Conservation (phyloP, 768 basidiomycete species). For the Tricholoma matsutake region DNA sequence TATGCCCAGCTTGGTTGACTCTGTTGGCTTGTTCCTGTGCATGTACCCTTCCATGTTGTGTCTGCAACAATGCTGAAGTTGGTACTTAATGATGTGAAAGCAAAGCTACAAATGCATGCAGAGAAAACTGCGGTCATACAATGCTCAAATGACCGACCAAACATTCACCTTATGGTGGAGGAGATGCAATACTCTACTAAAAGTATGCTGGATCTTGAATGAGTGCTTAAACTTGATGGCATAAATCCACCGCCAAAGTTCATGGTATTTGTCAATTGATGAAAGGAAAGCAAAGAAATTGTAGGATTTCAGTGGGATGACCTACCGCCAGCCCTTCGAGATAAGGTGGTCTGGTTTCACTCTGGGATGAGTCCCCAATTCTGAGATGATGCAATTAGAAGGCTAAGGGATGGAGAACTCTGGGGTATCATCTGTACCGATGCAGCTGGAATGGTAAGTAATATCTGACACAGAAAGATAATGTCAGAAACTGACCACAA, state of each 20-base stretch:
- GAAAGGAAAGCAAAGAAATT: not conserved
- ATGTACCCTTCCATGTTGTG: slow-evolving; percentile 15
- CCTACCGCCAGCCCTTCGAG: not conserved
- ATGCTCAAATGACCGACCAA: not conserved
- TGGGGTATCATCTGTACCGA: not conserved
- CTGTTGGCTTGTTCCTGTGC: slow-evolving; percentile 1
- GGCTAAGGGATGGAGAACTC: not conserved
- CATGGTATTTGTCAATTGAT: not conserved
- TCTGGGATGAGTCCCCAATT: slow-evolving; percentile 2
- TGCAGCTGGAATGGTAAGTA: too few species aligned
- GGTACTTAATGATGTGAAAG: slow-evolving; percentile 13
- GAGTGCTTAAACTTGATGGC: not conserved
- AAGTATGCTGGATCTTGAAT: not conserved
- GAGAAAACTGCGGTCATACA: not conserved
- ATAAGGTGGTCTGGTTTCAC: slow-evolving; percentile 1
- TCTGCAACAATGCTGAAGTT: slow-evolving; percentile 20
- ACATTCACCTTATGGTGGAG: not conserved
- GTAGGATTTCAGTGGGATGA: not conserved
- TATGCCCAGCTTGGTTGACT: slow-evolving; percentile 23
- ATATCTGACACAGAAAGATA: too few species aligned
- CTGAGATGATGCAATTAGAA: not conserved
- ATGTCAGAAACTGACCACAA: too few species aligned
- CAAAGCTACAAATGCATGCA: slow-evolving; percentile 10
- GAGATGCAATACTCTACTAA: not conserved
- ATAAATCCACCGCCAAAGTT: not conserved